Conservation (phyloP, 1,284 basidiomycete species). For the Malassezia dermatis region DNA sequence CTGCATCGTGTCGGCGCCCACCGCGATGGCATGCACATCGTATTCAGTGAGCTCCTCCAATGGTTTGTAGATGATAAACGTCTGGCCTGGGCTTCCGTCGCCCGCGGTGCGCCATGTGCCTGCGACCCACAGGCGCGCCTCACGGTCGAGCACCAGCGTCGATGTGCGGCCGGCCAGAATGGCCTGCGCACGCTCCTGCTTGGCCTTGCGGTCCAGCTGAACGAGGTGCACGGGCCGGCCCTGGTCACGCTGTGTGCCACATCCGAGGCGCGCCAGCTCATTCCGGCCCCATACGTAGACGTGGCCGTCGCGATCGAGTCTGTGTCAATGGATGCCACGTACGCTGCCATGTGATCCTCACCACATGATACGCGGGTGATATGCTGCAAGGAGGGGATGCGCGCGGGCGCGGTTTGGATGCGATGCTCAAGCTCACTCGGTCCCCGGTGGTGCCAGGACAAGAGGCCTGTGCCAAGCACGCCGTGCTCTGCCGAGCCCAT, state of each 20-base stretch:
- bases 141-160: constrained; percentile 71
- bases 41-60: constrained; percentile 39
- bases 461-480: constrained; percentile 72
- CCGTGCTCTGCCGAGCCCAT: constrained; percentile 86
- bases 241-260: constrained; percentile 70
- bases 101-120: constrained; percentile 77
- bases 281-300: constrained; percentile 57
- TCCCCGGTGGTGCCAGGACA: neutral
- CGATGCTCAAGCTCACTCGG: neutral
- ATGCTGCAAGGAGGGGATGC: constrained; percentile 48
- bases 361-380: constrained; percentile 74
- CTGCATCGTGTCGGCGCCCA: constrained; percentile 85
- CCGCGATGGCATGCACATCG: constrained; percentile 53
- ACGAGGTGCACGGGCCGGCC: constrained; percentile 34
- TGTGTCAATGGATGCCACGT: constrained; percentile 52
- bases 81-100: constrained; percentile 57
- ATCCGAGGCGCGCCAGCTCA: constrained; percentile 51
- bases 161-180: constrained; percentile 72
- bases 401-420: neutral
- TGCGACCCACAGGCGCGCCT: constrained; percentile 62
- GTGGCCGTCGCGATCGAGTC: constrained; percentile 60
- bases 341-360: constrained; percentile 70
- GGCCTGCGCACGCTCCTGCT: constrained; percentile 56
- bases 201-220: constrained; percentile 52
- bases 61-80: constrained; percentile 29